Conservation (phyloP, 1,284 basidiomycete genomes). For the Takashimella tepidaria region DNA sequence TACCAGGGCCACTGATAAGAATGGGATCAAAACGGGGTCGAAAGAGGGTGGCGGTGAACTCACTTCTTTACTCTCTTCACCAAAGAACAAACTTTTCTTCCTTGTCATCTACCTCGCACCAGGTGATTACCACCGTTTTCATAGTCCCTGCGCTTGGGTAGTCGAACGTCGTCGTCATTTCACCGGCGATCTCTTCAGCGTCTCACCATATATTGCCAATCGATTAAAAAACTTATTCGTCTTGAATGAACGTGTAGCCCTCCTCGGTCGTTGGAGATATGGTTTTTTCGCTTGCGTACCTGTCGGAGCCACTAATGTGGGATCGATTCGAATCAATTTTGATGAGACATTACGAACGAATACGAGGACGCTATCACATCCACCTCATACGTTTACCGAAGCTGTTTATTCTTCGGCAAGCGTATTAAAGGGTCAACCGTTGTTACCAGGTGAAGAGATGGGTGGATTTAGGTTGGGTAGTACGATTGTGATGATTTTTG, state of each 20-base stretch:
- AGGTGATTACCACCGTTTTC: constrained; percentile 98
- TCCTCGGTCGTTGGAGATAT: constrained; percentile 92
- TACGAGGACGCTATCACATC: constrained; percentile 61
- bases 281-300: constrained; percentile 98
- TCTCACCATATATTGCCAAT: constrained; percentile 92
- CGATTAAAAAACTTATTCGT: constrained; percentile 91
- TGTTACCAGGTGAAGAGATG: constrained; percentile 87
- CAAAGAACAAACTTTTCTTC: constrained; percentile 80
- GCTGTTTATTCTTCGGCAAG: constrained; percentile 82
- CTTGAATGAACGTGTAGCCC: constrained; percentile 91
- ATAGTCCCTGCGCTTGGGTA: constrained; percentile 92
- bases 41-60: constrained; percentile 54
- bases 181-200: constrained; percentile 92
- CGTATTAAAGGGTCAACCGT: constrained; percentile 81
- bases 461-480: constrained; percentile 93
- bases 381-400: constrained; percentile 85
- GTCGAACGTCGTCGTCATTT: constrained; percentile 95
- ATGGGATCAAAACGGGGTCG: no score
- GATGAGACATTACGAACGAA: constrained; percentile 86
- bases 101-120: constrained; percentile 95
- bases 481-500: constrained; percentile 95
- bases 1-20: constrained; percentile 48
- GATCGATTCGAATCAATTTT: constrained; percentile 94
- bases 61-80: constrained; percentile 38
- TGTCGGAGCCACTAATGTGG: constrained; percentile 97